Evolutionary conservation across 331 rosid genomes (phyloP).

Genomic region (Dryas integrifolia): DNA sequence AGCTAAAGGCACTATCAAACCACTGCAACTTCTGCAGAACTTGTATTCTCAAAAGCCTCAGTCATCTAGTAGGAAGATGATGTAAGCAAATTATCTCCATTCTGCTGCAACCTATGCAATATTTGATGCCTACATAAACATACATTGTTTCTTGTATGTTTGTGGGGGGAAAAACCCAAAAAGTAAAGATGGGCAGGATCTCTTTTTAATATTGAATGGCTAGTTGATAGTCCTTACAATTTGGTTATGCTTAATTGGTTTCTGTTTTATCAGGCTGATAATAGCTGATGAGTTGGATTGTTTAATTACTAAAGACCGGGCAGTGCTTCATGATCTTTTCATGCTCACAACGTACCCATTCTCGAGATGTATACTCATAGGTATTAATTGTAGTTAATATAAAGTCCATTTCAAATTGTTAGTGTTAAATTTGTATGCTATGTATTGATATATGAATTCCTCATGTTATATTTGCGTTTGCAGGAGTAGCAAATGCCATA

Average conservation of each 20-base stretch:
- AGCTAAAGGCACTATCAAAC: slow-evolving; percentile 37
- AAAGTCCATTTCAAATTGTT: background rate
- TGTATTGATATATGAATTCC: background rate
- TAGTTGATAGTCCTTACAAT: slow-evolving; percentile 8
- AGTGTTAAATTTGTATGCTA: background rate
- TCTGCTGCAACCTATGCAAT: background rate
- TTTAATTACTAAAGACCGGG: slow-evolving; percentile 78
- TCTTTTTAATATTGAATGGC: background rate
- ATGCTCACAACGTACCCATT: slow-evolving; percentile 88
- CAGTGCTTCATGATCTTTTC: slow-evolving; percentile 89
- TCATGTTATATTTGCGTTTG: slow-evolving; percentile 12
- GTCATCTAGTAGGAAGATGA: slow-evolving; percentile 51
- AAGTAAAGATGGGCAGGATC: background rate
- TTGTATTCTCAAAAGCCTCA: slow-evolving; percentile 56
- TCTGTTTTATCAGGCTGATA: slow-evolving; percentile 51
- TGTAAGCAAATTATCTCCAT: slow-evolving; percentile 43
- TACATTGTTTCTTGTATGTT: background rate
- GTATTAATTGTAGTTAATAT: slow-evolving; percentile 34
- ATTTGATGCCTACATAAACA: background rate
- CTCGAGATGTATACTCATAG: slow-evolving; percentile 81
- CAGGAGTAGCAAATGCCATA: slow-evolving; percentile 95
- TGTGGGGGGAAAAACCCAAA: no score
- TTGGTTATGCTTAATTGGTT: background rate
- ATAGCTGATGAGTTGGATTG: slow-evolving; percentile 92
- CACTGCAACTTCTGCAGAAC: slow-evolving; percentile 73